Conservation (phyloP, 345 rosid genomes). For the Jatropha curcas region DNA sequence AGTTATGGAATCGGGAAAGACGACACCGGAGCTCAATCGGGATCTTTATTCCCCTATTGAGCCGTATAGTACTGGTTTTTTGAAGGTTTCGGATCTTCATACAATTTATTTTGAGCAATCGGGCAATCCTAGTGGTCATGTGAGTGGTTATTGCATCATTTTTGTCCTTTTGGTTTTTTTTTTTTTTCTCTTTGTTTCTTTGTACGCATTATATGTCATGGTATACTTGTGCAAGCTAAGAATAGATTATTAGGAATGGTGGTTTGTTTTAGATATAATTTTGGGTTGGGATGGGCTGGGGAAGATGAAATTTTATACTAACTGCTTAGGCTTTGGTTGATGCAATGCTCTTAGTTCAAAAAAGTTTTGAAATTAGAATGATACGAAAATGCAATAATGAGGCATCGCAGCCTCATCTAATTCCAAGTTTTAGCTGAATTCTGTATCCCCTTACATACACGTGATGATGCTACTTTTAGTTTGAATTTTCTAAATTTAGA, state of each 20-base stretch:
- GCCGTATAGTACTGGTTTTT: constrained; percentile 64
- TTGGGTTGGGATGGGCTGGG: neutral
- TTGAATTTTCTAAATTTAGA: neutral
- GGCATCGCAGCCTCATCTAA: neutral
- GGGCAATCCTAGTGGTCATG: constrained; percentile 86
- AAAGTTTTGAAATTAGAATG: neutral
- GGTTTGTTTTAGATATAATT: neutral
- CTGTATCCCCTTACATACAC: neutral
- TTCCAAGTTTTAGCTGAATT: neutral
- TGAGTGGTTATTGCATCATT: constrained; percentile 40
- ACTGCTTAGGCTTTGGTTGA: neutral
- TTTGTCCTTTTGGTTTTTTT: neutral
- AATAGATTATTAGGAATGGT: neutral
- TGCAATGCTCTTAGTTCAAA: neutral
- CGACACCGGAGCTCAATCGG: constrained; percentile 37
- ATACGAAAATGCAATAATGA: neutral
- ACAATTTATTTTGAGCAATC: constrained; percentile 86
- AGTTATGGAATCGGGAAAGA: constrained; percentile 45
- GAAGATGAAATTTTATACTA: neutral
- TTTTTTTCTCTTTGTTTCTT: neutral
- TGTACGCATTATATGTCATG: neutral
- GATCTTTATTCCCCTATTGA: constrained; percentile 61
- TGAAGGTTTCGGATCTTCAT: constrained; percentile 82
- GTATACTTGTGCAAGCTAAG: neutral
- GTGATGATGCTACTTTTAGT: neutral